Conservation (phyloP, 1,139 yeast genomes). For the Candida sanyaensis region DNA sequence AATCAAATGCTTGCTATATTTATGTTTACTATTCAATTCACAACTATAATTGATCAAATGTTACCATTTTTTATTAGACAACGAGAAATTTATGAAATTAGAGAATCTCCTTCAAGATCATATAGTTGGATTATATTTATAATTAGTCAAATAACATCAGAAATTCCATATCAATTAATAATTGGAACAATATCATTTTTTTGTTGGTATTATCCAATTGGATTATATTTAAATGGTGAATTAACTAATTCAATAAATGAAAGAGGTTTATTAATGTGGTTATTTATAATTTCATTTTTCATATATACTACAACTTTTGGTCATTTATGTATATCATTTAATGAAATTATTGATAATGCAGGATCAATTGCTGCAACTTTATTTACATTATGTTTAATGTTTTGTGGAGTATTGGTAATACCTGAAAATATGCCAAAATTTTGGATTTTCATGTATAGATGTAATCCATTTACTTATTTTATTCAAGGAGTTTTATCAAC, state of each 20-base stretch:
- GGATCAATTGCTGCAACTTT: conserved; percentile 30
- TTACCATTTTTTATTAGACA: conserved; percentile 32
- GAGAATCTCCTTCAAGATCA: conserved; percentile 36
- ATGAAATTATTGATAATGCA: conserved; percentile 41
- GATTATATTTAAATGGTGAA: conserved; percentile 59
- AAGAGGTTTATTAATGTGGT: conserved; percentile 48
- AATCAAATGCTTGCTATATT: conserved; percentile 57
- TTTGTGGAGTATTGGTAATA: conserved; percentile 35
- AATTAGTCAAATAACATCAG: conserved; percentile 66
- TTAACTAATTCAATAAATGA: conserved; percentile 24
- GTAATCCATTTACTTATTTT: conserved; percentile 69
- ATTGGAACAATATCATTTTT: conserved; percentile 69
- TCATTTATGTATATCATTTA: conserved; percentile 39
- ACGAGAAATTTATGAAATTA: conserved; percentile 37
- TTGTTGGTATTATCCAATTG: conserved; percentile 83
- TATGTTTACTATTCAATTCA: conserved; percentile 51
- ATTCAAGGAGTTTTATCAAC: conserved; percentile 30
- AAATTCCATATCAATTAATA: conserved; percentile 72
- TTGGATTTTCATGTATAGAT: conserved; percentile 62
- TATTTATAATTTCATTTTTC: conserved; percentile 41
- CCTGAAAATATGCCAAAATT: conserved; percentile 28
- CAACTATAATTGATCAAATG: conserved; percentile 56
- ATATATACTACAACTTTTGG: conserved; percentile 39
- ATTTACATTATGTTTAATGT: conserved; percentile 32
- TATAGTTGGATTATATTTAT: conserved; percentile 39